Conservation (phyloP, 2,329 filamentous ascomycete species). For the Ophiostoma perfectum region DNA sequence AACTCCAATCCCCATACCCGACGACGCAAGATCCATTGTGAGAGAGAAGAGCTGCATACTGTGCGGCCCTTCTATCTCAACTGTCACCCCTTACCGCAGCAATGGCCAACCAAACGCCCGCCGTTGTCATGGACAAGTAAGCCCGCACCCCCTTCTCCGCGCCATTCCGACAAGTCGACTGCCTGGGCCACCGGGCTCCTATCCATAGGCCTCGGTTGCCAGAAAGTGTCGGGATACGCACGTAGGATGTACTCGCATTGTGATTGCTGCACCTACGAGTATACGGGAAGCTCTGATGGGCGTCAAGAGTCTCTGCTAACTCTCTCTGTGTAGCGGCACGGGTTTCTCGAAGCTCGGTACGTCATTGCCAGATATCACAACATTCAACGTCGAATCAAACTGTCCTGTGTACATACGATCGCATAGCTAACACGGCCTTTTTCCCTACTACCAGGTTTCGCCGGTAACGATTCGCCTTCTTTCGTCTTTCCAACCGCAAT, state of each 20-base stretch:
- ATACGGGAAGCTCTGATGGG: neutral
- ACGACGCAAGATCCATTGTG: neutral
- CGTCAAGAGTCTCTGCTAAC: slow-evolving; percentile 34
- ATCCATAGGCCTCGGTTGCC: slow-evolving; percentile 14
- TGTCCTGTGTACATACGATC: neutral
- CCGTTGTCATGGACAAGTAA: slow-evolving; percentile 99
- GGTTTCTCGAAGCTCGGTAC: slow-evolving; percentile 98
- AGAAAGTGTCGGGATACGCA: neutral
- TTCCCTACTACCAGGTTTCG: slow-evolving; percentile 64
- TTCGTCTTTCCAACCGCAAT: slow-evolving; percentile 99
- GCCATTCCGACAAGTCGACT: slow-evolving; percentile 19
- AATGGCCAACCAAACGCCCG: slow-evolving; percentile 98
- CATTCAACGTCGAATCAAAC: slow-evolving; percentile 15
- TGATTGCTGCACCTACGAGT: neutral
- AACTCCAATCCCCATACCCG: neutral
- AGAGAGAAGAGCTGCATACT: slow-evolving; percentile 19
- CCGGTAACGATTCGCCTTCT: slow-evolving; percentile 97
- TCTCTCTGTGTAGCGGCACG: slow-evolving; percentile 67
- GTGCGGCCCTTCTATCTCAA: slow-evolving; percentile 17
- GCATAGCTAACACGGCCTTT: slow-evolving; percentile 2
- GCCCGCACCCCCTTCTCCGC: slow-evolving; percentile 37
- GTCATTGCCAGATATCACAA: slow-evolving; percentile 29
- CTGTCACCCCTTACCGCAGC: slow-evolving; percentile 31
- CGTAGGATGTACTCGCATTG: neutral
- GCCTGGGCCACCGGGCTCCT: slow-evolving; percentile 22